Conservation (phyloP, 208 protist genomes). For the Leptomonas pyrrhocoris region DNA sequence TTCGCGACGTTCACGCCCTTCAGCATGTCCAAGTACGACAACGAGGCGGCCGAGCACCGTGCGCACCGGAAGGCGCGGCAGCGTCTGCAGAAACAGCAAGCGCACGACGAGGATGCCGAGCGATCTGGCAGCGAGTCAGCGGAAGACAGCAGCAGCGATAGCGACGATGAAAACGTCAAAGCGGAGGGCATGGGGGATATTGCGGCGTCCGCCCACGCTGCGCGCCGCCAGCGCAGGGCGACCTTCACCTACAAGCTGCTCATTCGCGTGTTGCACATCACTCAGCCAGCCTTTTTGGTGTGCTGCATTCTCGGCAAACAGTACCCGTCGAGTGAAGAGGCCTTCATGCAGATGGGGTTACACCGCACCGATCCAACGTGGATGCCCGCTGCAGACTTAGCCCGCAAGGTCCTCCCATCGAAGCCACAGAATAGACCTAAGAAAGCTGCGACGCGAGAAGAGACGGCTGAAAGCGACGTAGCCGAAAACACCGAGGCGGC, state of each 20-base stretch:
- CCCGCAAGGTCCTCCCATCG: neutral
- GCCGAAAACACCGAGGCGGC: neutral
- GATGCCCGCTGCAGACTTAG: neutral
- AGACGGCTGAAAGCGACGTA: neutral
- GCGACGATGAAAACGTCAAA: neutral
- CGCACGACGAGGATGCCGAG: neutral
- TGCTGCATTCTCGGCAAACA: slow-evolving; percentile 94
- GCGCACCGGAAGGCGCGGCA: slow-evolving; percentile 8
- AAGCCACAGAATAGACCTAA: neutral
- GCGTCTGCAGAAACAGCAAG: neutral
- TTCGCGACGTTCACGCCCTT: slow-evolving; percentile 93
- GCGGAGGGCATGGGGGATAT: neutral
- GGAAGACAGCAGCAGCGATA: neutral
- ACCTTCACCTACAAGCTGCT: slow-evolving; percentile 82
- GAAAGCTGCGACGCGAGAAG: neutral
- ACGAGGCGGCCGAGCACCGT: slow-evolving; percentile 71
- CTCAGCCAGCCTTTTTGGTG: slow-evolving; percentile 73
- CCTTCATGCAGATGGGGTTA: slow-evolving; percentile 64
- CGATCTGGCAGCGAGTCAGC: neutral
- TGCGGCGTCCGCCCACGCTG: neutral
- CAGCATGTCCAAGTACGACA: slow-evolving; percentile 95
- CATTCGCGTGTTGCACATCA: slow-evolving; percentile 86
- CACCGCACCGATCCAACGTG: slow-evolving; percentile 24
- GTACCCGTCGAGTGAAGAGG: slow-evolving; percentile 85
- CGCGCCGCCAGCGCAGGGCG: neutral